Percentiles rank a stretch among this genome's conserved stretches.
phyloP scores from a whole-genome alignment of 2,329 filamentous ascomycete species.

The Orbilia javanica region DNA sequence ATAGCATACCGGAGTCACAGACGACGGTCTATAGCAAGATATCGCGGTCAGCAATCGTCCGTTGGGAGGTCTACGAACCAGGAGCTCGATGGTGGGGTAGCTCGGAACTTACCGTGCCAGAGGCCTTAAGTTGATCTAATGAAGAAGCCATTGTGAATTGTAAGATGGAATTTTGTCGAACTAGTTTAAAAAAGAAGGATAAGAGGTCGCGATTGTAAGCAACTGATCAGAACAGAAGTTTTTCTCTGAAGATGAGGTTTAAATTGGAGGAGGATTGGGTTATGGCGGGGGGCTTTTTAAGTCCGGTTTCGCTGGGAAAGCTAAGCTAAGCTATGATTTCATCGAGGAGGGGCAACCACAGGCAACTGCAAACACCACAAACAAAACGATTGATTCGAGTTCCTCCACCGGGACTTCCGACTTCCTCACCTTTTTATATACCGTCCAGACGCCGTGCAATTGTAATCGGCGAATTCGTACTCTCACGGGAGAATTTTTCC shows the following conservation, averaged over 20 bases:
- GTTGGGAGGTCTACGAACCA: neutral
- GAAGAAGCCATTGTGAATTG: slow-evolving; percentile 67
- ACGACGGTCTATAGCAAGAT: slow-evolving; percentile 79
- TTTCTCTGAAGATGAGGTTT: neutral
- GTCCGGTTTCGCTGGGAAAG: slow-evolving; percentile 37
- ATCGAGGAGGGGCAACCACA: slow-evolving; percentile 41
- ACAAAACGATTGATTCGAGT: too few species aligned
- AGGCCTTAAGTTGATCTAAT: slow-evolving; percentile 96
- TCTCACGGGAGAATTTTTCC: slow-evolving; percentile 49
- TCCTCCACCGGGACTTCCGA: neutral
- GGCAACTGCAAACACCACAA: neutral
- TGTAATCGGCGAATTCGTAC: slow-evolving; percentile 1
- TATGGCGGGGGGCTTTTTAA: slow-evolving; percentile 1
- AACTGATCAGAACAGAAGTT: slow-evolving; percentile 15
- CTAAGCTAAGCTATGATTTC: slow-evolving; percentile 40
- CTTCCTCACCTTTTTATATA: slow-evolving; percentile 5
- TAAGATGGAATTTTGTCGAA: slow-evolving; percentile 18
- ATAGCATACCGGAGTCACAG: slow-evolving; percentile 87
- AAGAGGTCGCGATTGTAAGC: neutral
- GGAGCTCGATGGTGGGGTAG: slow-evolving; percentile 26
- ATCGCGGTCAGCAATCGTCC: slow-evolving; percentile 13
- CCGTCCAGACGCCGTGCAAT: neutral
- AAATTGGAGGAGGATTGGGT: neutral
- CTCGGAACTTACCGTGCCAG: slow-evolving; percentile 84
- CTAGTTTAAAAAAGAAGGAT: neutral